Evolutionary conservation across 768 basidiomycete species (phyloP).

Genomic region (Dentipellis fragilis): DNA sequence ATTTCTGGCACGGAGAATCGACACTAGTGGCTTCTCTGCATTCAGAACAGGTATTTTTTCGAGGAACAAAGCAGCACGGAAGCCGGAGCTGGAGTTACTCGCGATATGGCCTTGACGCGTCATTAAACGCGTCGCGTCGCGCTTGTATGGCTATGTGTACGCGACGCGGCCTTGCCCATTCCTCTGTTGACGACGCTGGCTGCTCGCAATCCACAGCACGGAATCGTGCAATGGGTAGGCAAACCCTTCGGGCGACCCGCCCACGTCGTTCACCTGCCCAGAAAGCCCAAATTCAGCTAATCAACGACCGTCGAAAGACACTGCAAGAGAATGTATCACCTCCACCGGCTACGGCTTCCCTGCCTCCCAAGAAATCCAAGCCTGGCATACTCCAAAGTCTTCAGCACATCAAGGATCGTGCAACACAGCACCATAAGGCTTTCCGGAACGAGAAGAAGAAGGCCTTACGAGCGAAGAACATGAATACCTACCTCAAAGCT

Average conservation of each 20-base stretch:
- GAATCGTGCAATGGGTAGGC: neutral
- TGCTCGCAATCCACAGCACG: neutral
- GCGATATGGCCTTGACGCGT: too few species aligned
- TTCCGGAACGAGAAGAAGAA: neutral
- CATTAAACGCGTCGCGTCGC: neutral
- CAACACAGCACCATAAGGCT: neutral
- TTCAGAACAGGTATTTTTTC: too few species aligned
- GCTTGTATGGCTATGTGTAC: neutral
- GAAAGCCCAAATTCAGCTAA: neutral
- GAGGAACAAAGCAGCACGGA: too few species aligned
- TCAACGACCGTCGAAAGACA: neutral
- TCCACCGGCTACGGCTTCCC: neutral
- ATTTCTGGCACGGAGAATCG: too few species aligned
- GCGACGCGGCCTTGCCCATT: neutral
- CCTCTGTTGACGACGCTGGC: too few species aligned
- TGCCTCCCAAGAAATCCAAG: neutral
- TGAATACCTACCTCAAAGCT: too few species aligned
- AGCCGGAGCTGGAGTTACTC: too few species aligned
- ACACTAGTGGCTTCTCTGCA: too few species aligned
- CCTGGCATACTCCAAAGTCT: neutral
- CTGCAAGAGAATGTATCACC: neutral
- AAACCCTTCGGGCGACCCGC: neutral
- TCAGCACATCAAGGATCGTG: neutral
- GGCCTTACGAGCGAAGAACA: neutral
- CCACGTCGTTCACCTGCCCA: neutral